Base-by-base conservation (phyloP, 805 yeast genomes). In the Blastobotrys parvus region DNA sequence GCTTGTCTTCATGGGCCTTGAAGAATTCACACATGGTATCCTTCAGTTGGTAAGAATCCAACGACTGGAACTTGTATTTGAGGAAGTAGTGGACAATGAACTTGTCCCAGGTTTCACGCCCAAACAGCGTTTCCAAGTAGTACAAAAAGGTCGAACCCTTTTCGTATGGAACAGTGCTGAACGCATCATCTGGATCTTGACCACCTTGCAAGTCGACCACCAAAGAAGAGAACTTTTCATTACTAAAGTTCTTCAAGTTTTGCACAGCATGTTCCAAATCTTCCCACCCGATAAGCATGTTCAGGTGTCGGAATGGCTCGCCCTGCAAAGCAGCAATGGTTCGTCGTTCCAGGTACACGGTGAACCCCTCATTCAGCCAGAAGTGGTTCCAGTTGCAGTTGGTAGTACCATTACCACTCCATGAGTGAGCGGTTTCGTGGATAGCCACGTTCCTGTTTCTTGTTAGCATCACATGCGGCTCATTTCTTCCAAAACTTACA, bases 321-420 rank as follows among this genome's bases (percentile, higher is more conserved):
- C 92, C 95, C 56, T 85, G 86, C n/a, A 86, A 60, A 13, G 70
- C 74, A 15, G 84, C 94, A 22, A 78, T 67, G 46, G 88, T 87
- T 55, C 95, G 70, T 60, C 96, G 75, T 63, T 88, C 96, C 30
- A 88, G 63, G 60, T 88, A 88, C 32, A 88, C 95, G 4, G 95
- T 87, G 95, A 95, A 88, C 30, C 96, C 96, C 67, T 88, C 96
- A 60, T 88, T 88, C 52, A 88, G 73, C 92, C 94, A 88, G 62
- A 88, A 87, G 65, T 87, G 94, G 58, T 85, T 89, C 92, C 95
- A 88, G 0, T 92, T 82, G 55, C 82, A 77, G 62, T 86, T 88
- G 22, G 95, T 88, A 34, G 88, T 95, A 51, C 87, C 71, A 58
- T 88, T 88, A 35, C 96, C 96, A 1, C 86, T 75, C 94, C 95